Base-by-base conservation (phyloP, 768 basidiomycete species). In the Tulasnella sp. region DNA sequence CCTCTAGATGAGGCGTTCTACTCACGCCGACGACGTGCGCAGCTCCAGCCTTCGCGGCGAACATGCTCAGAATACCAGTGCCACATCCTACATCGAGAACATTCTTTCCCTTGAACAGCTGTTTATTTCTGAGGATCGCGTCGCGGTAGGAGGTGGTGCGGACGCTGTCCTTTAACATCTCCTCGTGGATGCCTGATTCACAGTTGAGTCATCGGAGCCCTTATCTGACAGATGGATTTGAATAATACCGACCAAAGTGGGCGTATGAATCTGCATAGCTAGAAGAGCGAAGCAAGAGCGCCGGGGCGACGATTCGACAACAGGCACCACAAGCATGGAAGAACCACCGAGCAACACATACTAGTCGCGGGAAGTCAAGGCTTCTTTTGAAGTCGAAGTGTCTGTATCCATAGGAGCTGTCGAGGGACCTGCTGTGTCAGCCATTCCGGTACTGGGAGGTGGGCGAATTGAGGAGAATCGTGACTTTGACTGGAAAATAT, bases 51-150 rank as follows among this genome's bases (percentile, higher is more conserved):
- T 93, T 97, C 42, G 95, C 94, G 75, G 96, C 96, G 82, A 98
- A 98, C 96, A 98, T 97, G 81, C 94, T 96, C 71, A 99, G 87
- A 80, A 99, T 99, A 74, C 98, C 98, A 13, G 98, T 99, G 35
- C 98, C 98, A 83, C 98, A 99, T 61, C 98, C 98, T 81, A 99
- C 98, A 84, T 99, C 98, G 74, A 99, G 88, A 3, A 99, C 98
- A 46, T 92, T 93, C 87, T 98, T 99, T 83, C 90, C 96, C 85
- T 95, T 92, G 91, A 99, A 99, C 69, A 99, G 86, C 85, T 98
- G 96, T 13, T 89, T 86, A 85, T 98, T 99, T 87, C 96, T 92
- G 84, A 96, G 85, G 87, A 99, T 99, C 80, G 96, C 95, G 79
- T 91, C 88, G 81, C 94, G 92, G 89, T 99, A 99, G 61, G 96